Base-by-base conservation (phyloP, 306 rosid genomes). In the Sesbania bispinosa region DNA sequence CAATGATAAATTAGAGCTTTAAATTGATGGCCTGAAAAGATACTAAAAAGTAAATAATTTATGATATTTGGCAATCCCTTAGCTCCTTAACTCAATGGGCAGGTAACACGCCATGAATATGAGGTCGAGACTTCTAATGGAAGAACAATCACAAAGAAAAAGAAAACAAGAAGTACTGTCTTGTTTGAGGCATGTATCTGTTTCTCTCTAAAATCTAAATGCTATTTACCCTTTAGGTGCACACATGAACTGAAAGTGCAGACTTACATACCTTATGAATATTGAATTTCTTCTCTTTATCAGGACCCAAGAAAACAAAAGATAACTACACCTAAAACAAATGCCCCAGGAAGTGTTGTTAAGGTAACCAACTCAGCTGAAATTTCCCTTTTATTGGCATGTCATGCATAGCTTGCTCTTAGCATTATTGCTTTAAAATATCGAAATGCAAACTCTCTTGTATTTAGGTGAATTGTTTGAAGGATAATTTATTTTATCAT, bases 111-210 rank as follows among this genome's bases (percentile, higher is more conserved):
- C 74, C 96, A 51, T 54, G 99, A 94, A 80, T 94, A 94, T 79
- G 95, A 91, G 84, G 96, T 89, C 55, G 97, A 94, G 84, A 94
- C 99, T 80, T 80, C 88, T 60, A 91, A 94, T 82, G 99, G 99
- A 77, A 85, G 95, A 85, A 87, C 93, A 66, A 80, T 87, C 78
- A 89, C 95, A 51, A 94, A 89, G 77, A 85, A 95, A 85, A 86
- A 88, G 78, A 93, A 81, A 87, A n/a, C n/a, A n/a, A 89, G 86
- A 84, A 89, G 97, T 79, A 94, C 97, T 54, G 97, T 94, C 68
- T 78, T 94, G 92, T 91, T 89, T 76, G 95, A 91, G 93, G 99
- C 84, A 81, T 67, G 88, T 59, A 62, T 65, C 68, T 66, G 13
- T 52, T 69, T 61, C 35, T 64, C 81, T 77, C 58, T 38, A 16